Conservation (phyloP, 768 basidiomycete species). For the Trametes sanguinea region DNA sequence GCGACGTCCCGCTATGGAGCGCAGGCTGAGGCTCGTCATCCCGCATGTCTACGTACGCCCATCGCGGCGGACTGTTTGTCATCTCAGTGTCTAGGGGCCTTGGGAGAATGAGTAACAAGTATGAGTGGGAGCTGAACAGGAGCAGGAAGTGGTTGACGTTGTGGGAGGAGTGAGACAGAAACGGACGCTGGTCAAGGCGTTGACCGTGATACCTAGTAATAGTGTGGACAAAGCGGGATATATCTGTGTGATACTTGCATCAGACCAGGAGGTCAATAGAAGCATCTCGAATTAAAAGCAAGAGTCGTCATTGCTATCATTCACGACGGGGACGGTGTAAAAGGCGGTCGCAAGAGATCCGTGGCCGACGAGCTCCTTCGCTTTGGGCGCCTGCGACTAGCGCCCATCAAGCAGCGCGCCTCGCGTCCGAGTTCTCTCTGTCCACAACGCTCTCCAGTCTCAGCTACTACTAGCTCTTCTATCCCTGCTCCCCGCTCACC, state of each 20-base stretch:
- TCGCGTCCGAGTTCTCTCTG: neutral
- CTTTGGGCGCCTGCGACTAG: neutral
- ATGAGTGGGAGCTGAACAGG: no score
- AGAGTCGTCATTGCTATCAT: neutral
- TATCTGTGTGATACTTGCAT: no score
- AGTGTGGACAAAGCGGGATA: no score
- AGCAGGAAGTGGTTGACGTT: neutral
- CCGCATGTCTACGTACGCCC: conserved; percentile 12
- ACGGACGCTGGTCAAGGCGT: no score
- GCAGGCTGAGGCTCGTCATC: neutral
- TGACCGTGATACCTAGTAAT: no score
- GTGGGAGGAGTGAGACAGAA: neutral
- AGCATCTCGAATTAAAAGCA: no score
- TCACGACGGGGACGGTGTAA: neutral
- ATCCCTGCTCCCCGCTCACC: neutral
- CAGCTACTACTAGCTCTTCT: neutral
- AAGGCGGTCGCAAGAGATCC: no score
- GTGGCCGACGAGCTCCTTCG: no score
- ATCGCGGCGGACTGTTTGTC: conserved; percentile 5
- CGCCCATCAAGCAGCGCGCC: neutral
- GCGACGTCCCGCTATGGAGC: neutral
- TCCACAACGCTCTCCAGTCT: neutral
- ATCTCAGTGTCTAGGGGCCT: neutral
- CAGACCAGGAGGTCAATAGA: no score
- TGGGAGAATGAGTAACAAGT: neutral